Percentiles rank a stretch among this genome's conserved stretches.
These are phyloP conservation scores for Boletus speciosus DNA, from an alignment of 768 basidiomycete species.

Conservation along the genomic window DNA sequence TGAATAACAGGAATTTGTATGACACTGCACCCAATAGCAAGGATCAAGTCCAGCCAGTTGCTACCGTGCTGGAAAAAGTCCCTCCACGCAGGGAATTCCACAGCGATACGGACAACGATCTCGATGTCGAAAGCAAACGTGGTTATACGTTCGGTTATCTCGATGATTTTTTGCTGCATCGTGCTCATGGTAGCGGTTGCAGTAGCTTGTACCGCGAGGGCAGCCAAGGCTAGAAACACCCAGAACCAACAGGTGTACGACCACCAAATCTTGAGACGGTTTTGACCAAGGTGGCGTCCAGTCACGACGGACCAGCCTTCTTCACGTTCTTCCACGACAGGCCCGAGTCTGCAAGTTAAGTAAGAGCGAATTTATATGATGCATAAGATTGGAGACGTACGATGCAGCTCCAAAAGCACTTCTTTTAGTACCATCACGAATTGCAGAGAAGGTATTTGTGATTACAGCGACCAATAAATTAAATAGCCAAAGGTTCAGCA, in stretches of 20 bases:
- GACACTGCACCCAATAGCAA: slow-evolving; percentile 71
- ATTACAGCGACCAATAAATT: slow-evolving; percentile 96
- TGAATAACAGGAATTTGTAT: slow-evolving; percentile 84
- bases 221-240: slow-evolving; percentile 70
- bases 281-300: slow-evolving; percentile 43
- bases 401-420: slow-evolving; percentile 84
- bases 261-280: slow-evolving; percentile 53
- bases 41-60: slow-evolving; percentile 73
- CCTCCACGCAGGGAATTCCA: slow-evolving; percentile 79
- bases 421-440: slow-evolving; percentile 79
- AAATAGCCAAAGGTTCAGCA: slow-evolving; percentile 93
- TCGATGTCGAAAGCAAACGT: slow-evolving; percentile 87
- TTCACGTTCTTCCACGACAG: slow-evolving; percentile 52
- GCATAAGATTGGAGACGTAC: slow-evolving; percentile 11
- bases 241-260: slow-evolving; percentile 65
- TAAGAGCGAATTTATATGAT: background rate
- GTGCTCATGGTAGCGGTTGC: slow-evolving; percentile 48
- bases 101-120: slow-evolving; percentile 70
- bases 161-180: slow-evolving; percentile 47
- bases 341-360: slow-evolving; percentile 32
- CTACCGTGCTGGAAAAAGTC: slow-evolving; percentile 55
- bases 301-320: slow-evolving; percentile 57
- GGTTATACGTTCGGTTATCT: slow-evolving; percentile 68
- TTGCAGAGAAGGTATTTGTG: slow-evolving; percentile 87
- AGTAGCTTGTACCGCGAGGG: slow-evolving; percentile 71